These are phyloP conservation scores for Oenanthe javanica DNA, from an alignment of 140 eudicot species.

Conservation along the genomic window DNA sequence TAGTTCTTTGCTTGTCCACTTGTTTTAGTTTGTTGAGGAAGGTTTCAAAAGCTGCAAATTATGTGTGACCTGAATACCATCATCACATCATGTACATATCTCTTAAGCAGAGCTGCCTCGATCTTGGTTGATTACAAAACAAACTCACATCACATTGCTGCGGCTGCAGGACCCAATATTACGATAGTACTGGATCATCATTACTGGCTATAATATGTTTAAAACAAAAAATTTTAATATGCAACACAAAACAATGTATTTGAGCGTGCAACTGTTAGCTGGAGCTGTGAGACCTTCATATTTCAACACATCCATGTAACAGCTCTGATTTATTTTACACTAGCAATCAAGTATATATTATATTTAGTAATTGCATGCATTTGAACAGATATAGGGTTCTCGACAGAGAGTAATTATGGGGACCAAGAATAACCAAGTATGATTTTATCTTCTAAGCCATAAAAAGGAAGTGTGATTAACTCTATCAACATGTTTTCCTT, in stretches of 20 bases:
- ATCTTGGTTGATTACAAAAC: background rate
- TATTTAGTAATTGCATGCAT: too few species aligned
- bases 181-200: background rate
- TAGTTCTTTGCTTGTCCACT: constrained; percentile 6
- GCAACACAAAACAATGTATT: background rate
- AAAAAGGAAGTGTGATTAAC: too few species aligned
- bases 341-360: too few species aligned
- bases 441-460: too few species aligned
- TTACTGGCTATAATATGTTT: background rate
- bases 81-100: background rate
- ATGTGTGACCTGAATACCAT: background rate
- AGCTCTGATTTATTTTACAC: too few species aligned
- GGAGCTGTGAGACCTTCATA: background rate
- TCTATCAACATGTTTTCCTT: too few species aligned
- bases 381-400: too few species aligned
- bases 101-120: background rate
- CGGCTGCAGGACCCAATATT: constrained; percentile 1
- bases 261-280: background rate
- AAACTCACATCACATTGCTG: background rate
- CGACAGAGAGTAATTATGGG: too few species aligned
- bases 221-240: background rate
- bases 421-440: too few species aligned
- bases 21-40: constrained; percentile 3
- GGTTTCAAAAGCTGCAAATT: constrained; percentile 6
- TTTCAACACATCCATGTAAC: too few species aligned